Base-by-base conservation (phyloP, 1,139 yeast genomes). In the Diutina rugosa region DNA sequence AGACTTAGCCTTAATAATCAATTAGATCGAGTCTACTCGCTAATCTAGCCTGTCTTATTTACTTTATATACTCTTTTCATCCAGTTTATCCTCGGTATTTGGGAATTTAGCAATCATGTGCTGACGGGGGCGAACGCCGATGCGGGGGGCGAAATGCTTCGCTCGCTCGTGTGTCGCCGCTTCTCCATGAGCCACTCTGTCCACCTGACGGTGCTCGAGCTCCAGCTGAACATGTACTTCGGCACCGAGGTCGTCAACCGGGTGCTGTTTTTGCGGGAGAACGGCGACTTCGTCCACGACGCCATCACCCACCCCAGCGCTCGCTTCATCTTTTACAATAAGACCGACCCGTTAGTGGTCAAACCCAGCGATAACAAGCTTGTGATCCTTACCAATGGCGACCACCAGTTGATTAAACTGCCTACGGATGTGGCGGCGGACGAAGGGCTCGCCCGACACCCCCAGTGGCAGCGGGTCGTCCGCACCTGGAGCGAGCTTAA, bases 221-320 rank as follows among this genome's bases (percentile, higher is more conserved):
- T 49, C 26, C 53, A 32, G 28, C 14, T 14, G 9, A 49, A 49
- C 53, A 53, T 45, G 28, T 75, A 73, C 63, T 76, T 70, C 59
- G 71, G 87, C 14, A 77, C 77, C 26, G 84, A 81, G 59, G 82
- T 80, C 6, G 72, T 91, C 56, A 90, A 91, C 69, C 72, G 97
- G 60, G 84, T 90, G 9, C 84, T 95, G 12, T 91, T 90, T 65
- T 73, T 90, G 54, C 74, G 97, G 57, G 84, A 82, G 41, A 87
- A 90, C 65, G 58, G 70, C 29, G 79, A 73, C 41, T 90, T 89
- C 64, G 76, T 90, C 29, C 63, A 72, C 54, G 65, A 69, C 45
- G 82, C 90, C 1, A 65, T 84, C 51, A 67, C 63, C 14, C 84
- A 80, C 62, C 72, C 79, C 1, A 69, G 77, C 6, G 73, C 93